Evolutionary conservation across 148 eudicot genomes (phyloP), one percentile per base, ranked within the genome.

Genomic region (Rhododendron griersonianum): DNA sequence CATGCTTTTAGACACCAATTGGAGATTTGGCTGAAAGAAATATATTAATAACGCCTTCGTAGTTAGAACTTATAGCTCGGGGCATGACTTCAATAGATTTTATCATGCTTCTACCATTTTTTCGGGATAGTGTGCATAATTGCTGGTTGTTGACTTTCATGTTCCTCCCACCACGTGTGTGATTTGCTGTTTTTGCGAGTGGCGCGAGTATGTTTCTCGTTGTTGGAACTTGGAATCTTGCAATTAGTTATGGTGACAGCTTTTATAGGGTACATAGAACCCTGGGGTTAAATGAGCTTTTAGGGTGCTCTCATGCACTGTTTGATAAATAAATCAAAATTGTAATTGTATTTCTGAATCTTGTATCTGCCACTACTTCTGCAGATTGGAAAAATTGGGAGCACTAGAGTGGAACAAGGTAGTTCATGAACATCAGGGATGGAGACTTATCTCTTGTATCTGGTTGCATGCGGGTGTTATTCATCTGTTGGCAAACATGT

Each of bases 381-480:
- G 91, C 92, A 96, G 99, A 86, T 89, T 96, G 67, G 85, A 91
- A 88, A 92, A 95, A 65, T 71, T 95, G 87, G 99, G 99, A 88
- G 99, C 90, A 30, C 93, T 94, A 59, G 88, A 92, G 85, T 94
- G 95, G 95, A 85, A 93, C 30, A 95, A 91, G 86, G 92, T 95
- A 86, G 98, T 94, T 67, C 87, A 93, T 86, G 85, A 79, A 55
- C 89, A 94, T 90, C 89, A 96, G 89, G 97, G 87, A 57, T 96
- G 99, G 99, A 93, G 99, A 91, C 96, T 96, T 73, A 75, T 96
- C 86, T 80, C 94, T 39, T 93, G 96, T 82, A 96, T 96, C 82
- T 96, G 99, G 99, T 84, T 96, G 88, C 99, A 96, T 84, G 99
- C 97, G 83, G 99, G 99, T 88, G 92, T 96, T 44, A 88, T 96